Evolutionary conservation across 257 asterid genomes (phyloP).

Genomic region (Ilex asprella): DNA sequence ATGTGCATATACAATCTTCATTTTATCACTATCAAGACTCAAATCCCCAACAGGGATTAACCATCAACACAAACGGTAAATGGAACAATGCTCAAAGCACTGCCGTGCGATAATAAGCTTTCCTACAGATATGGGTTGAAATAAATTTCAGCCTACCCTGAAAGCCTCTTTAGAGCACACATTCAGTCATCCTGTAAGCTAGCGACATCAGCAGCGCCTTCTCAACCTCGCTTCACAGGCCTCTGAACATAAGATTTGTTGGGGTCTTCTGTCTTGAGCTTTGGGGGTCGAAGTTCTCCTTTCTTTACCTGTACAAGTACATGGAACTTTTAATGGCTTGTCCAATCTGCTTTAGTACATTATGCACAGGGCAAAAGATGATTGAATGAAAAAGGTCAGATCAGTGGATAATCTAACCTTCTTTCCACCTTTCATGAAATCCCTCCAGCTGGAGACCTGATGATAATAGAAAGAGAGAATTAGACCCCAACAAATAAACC

Average conservation of each 20-base stretch:
- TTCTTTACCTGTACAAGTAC: constrained; percentile 54
- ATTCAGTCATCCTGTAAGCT: no score
- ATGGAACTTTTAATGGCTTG: background rate
- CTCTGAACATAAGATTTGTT: constrained; percentile 96
- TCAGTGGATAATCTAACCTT: constrained; percentile 39
- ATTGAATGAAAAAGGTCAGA: background rate
- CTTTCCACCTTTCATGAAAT: constrained; percentile 96
- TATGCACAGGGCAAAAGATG: background rate
- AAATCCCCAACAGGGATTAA: no score
- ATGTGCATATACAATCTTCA: no score
- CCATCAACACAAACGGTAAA: no score
- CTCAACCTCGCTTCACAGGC: constrained; percentile 69
- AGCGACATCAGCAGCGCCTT: no score
- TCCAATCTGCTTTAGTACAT: background rate
- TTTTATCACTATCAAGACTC: no score
- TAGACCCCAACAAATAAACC: background rate
- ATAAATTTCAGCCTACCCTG: no score
- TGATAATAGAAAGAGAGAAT: background rate
- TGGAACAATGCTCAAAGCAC: no score
- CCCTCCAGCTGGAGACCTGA: constrained; percentile 99
- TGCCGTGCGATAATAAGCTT: no score
- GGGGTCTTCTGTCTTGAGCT: constrained; percentile 98
- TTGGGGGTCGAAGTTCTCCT: constrained; percentile 97
- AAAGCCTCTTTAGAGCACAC: no score
- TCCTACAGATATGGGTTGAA: no score